Conservation (phyloP, 257 asterid genomes). For the Scutellaria galericulata region DNA sequence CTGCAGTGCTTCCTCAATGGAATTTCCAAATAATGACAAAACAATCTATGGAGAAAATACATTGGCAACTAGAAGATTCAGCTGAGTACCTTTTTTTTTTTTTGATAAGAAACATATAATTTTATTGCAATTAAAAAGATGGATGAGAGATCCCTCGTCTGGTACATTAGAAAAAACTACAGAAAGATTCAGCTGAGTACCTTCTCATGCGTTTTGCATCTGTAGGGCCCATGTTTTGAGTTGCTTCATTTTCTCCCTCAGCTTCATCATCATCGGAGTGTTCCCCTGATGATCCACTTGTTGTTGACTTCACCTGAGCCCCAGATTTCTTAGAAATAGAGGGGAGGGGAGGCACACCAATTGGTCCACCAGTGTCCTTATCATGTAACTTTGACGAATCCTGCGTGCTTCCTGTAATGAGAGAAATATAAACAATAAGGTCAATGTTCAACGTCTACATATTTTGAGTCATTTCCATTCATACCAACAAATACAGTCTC, state of each 20-base stretch:
- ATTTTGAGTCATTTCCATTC: not conserved
- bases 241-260: conserved; percentile 79
- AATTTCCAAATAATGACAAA: not conserved
- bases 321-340: conserved; percentile 54
- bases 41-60: conserved; percentile 13
- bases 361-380: conserved; percentile 57
- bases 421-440: conserved; percentile 6
- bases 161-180: not conserved
- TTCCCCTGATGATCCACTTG: conserved; percentile 91
- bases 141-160: no score
- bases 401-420: conserved; percentile 47
- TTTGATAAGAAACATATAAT: no score
- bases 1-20: not conserved
- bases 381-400: conserved; percentile 60
- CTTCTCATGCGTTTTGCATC: conserved; percentile 92
- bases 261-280: conserved; percentile 89
- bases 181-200: conserved; percentile 47
- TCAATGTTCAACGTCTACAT: conserved; percentile 5
- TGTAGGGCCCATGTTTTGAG: conserved; percentile 62
- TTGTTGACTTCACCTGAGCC: conserved; percentile 73
- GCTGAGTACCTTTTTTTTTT: conserved; percentile 57
- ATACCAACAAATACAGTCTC: not conserved
- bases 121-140: no score
- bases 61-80: conserved; percentile 3
- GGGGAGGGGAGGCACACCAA: conserved; percentile 67